These are phyloP conservation scores for Dioscorea cayenensis DNA, from an alignment of 116 monocot genomes.

Conservation along the genomic window DNA sequence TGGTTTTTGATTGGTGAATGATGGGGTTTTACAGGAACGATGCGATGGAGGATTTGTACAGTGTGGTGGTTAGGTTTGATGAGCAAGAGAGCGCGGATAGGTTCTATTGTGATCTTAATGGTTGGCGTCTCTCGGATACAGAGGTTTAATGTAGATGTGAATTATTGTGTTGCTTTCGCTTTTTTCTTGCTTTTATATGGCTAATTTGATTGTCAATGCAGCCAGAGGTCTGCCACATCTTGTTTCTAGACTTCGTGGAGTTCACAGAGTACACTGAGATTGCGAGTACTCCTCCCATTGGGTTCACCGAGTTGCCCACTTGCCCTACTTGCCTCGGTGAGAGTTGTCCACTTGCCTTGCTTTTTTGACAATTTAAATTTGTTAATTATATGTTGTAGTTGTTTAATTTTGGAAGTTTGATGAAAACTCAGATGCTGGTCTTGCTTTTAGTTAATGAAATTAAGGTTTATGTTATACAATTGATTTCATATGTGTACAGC, in stretches of 20 bases:
- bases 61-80: constrained; percentile 61
- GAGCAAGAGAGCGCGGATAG: constrained; percentile 79
- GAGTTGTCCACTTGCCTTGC: background rate
- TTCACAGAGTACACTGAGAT: constrained; percentile 56
- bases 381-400: too few relatives aligned
- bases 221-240: constrained; percentile 85
- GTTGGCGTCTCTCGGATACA: constrained; percentile 60
- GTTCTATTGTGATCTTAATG: constrained; percentile 78
- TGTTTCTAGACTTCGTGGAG: constrained; percentile 65
- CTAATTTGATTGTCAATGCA: constrained; percentile 9
- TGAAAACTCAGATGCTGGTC: too few relatives aligned
- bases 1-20: background rate
- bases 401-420: background rate
- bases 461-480: too few relatives aligned
- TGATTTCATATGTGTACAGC: too few relatives aligned
- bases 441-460: too few relatives aligned
- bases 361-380: too few relatives aligned
- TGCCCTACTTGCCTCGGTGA: constrained; percentile 90
- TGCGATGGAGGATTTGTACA: constrained; percentile 78
- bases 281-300: constrained; percentile 49
- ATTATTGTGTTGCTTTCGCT: too few relatives aligned
- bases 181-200: background rate
- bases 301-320: constrained; percentile 76
- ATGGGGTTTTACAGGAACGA: constrained; percentile 51
- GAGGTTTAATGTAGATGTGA: constrained; percentile 35